Conservation (phyloP, 2,329 filamentous ascomycete genomes). For the Apiospora saccharicola region DNA sequence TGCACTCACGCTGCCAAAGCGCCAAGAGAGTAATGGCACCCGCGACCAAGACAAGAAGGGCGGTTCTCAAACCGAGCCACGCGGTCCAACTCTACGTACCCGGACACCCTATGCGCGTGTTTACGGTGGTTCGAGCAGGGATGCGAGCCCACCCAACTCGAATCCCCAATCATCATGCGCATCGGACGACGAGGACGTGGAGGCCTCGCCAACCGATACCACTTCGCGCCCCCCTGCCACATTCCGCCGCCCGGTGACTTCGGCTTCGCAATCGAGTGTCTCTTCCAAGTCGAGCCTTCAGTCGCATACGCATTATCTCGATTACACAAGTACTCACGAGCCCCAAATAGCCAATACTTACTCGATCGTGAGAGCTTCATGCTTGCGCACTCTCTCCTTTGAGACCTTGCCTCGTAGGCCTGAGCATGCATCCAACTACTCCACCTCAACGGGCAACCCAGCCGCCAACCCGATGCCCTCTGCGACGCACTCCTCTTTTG, state of each 20-base stretch:
- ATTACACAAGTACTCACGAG: constrained; percentile 74
- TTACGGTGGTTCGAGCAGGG: constrained; percentile 53
- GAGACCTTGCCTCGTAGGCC: constrained; percentile 69
- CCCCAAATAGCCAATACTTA: constrained; percentile 68
- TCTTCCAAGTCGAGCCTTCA: constrained; percentile 57
- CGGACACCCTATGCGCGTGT: constrained; percentile 67
- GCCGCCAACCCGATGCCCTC: constrained; percentile 49
- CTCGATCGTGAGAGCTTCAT: constrained; percentile 71
- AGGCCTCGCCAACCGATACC: not conserved
- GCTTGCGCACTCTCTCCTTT: constrained; percentile 70
- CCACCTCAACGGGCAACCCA: constrained; percentile 39
- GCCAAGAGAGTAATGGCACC: constrained; percentile 43
- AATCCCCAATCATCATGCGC: constrained; percentile 55
- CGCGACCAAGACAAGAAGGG: constrained; percentile 32
- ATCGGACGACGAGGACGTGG: constrained; percentile 50
- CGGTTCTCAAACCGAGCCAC: constrained; percentile 44
- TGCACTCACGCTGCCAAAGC: constrained; percentile 68
- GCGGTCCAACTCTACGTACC: constrained; percentile 66
- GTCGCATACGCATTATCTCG: constrained; percentile 69
- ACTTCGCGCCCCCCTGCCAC: constrained; percentile 41
- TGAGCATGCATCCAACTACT: constrained; percentile 40
- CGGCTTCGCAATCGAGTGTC: constrained; percentile 60
- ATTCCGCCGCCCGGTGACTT: constrained; percentile 51
- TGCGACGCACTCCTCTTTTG: constrained; percentile 46
- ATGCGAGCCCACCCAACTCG: constrained; percentile 60